phyloP scores from a whole-genome alignment of 352 stramenopile species.

The Globisporangium yorkense region DNA sequence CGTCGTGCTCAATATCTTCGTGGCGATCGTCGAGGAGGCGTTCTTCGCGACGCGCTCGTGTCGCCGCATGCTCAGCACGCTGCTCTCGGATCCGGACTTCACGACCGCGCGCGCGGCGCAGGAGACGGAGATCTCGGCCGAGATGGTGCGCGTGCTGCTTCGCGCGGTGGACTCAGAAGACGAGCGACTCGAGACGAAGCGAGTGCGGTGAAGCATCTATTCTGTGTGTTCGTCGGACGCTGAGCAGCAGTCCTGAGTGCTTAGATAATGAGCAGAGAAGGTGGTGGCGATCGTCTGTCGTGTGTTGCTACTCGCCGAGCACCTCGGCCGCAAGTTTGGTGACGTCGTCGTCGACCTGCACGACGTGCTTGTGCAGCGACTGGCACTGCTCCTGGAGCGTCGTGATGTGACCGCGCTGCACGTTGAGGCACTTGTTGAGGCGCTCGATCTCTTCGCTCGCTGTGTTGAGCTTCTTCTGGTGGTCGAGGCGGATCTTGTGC shows the following conservation, averaged over 20 bases:
- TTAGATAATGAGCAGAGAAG: background rate
- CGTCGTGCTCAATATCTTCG: slow-evolving; percentile 91
- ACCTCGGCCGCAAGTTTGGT: slow-evolving; percentile 80
- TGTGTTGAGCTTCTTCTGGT: slow-evolving; percentile 80
- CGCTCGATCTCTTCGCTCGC: slow-evolving; percentile 79
- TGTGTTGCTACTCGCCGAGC: slow-evolving; percentile 44
- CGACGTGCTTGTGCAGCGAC: slow-evolving; percentile 79
- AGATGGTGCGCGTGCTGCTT: slow-evolving; percentile 52
- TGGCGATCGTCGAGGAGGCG: slow-evolving; percentile 88
- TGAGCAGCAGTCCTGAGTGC: background rate
- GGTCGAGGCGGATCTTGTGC: slow-evolving; percentile 68
- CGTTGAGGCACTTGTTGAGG: slow-evolving; percentile 80
- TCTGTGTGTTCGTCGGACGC: background rate
- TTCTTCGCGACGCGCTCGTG: slow-evolving; percentile 85
- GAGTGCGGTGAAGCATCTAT: background rate
- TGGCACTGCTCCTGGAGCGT: slow-evolving; percentile 81
- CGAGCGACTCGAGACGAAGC: slow-evolving; percentile 9
- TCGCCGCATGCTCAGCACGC: slow-evolving; percentile 47
- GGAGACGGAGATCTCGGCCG: slow-evolving; percentile 41
- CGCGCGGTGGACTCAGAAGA: slow-evolving; percentile 24
- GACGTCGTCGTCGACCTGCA: slow-evolving; percentile 82
- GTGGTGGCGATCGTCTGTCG: too few species aligned
- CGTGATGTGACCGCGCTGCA: slow-evolving; percentile 79
- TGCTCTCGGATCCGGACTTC: slow-evolving; percentile 47
- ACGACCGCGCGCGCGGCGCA: slow-evolving; percentile 26